Evolutionary conservation across 2,329 filamentous ascomycete genomes (phyloP), one percentile per base, ranked within the genome.

Genomic region (Pseudogymnoascus sp.): DNA sequence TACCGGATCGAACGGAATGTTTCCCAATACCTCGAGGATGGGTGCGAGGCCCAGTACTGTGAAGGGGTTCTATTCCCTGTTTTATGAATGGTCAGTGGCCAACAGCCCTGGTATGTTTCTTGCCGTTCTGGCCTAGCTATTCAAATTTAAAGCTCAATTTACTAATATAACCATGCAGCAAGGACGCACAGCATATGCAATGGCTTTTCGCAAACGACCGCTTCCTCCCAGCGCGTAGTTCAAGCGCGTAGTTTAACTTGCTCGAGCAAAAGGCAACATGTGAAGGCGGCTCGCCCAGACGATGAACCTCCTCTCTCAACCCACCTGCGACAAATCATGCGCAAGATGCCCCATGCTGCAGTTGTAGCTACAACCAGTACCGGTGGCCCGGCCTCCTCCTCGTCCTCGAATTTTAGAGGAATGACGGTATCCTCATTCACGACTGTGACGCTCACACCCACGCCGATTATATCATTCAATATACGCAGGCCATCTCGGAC

Each of bases 391-490:
- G 21, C 35, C 4, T 6, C 16, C 5, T 18, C 23, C 18, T 50
- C 60, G 16, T 18, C 16, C 21, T 44, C 38, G 12, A 33, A 63
- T 8, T 64, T 61, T 38, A 62, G 68, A 28, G 71, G 69, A 5
- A 73, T 73, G 67, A 70, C 72, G 7, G 44, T 74, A n/a, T 74
- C 72, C 4, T 73, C 72, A 4, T 72, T 74, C 61, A 72, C 67
- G 1, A 71, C 71, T 6, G 62, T 73, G 2, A 68, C 70, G 1
- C 64, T 74, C 7, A 65, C 65, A n/a, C 70, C 70, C 4, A 38
- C 63, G 6, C 72, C 72, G 5, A 69, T 72, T 8, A 62, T 73
- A n/a, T 69, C 70, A 14, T 73, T 74, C 63, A 74, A 74, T 37
- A 70, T 73, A 53, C 65, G 67, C 18, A 63, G 59, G n/a, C 72